phyloP scores from a whole-genome alignment of 148 eudicot genomes.

The Cornus suecica region DNA sequence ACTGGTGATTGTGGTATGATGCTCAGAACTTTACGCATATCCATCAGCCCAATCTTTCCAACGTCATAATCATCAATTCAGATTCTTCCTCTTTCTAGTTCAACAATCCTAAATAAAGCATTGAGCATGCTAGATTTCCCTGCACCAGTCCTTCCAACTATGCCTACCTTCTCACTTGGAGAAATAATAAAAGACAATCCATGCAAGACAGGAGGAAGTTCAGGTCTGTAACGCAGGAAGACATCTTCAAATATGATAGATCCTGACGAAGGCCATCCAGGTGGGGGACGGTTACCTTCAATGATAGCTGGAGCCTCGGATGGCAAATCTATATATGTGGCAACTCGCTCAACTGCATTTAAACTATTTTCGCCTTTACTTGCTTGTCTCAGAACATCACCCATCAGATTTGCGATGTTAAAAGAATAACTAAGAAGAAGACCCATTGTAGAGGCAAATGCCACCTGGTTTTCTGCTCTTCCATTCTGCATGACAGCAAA shows the following conservation, averaged over 20 bases:
- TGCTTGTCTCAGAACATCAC: slow-evolving; percentile 53
- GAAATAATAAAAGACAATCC: slow-evolving; percentile 52
- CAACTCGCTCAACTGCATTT: slow-evolving; percentile 61
- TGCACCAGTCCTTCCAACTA: slow-evolving; percentile 80
- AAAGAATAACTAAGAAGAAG: slow-evolving; percentile 61
- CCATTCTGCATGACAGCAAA: slow-evolving; percentile 57
- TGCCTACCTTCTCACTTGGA: slow-evolving; percentile 61
- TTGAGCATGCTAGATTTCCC: slow-evolving; percentile 80
- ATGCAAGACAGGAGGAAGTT: slow-evolving; percentile 43
- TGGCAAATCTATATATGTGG: slow-evolving; percentile 58
- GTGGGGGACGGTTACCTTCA: slow-evolving; percentile 39
- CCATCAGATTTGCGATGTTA: slow-evolving; percentile 49
- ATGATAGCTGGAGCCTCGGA: slow-evolving; percentile 50
- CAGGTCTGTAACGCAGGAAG: slow-evolving; percentile 55
- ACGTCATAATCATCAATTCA: slow-evolving; percentile 55
- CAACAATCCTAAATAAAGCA: slow-evolving; percentile 77
- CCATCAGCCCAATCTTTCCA: slow-evolving; percentile 55
- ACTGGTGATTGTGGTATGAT: slow-evolving; percentile 89
- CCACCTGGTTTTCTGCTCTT: slow-evolving; percentile 40
- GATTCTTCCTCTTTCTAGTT: slow-evolving; percentile 63
- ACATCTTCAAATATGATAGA: slow-evolving; percentile 42
- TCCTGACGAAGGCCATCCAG: slow-evolving; percentile 58
- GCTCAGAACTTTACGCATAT: slow-evolving; percentile 63
- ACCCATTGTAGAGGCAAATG: slow-evolving; percentile 60
- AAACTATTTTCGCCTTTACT: slow-evolving; percentile 65